Evolutionary conservation across 495 filamentous ascomycete species (phyloP), one percentile per base, ranked within the genome.

Genomic region (Parathielavia appendiculata): DNA sequence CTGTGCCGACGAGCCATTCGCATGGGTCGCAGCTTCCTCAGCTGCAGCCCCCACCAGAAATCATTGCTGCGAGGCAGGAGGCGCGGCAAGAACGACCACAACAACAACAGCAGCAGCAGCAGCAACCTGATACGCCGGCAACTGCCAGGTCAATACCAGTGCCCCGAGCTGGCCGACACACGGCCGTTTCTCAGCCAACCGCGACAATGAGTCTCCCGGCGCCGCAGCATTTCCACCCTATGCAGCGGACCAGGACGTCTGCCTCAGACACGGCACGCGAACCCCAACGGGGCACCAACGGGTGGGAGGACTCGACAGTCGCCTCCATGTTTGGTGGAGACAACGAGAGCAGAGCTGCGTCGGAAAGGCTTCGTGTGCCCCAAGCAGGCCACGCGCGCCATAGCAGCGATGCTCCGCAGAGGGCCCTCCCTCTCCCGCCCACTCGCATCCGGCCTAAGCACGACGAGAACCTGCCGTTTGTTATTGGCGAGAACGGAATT

Each of bases 271-370:
- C 63, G 32, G 57, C 58, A 14, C 63, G 61, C n/a, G 64, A 63
- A 12, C 8, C 51, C 41, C 57, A 46, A 38, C 51, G 63, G 19
- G 54, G 50, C 55, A 61, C 63, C 51, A 69, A 71, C 48, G 67
- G 66, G 40, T 73, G 71, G 71, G 71, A 73, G 43, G 71, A 73
- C 35, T 73, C 71, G 20, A 70, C 71, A 0, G 64, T 73, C 5
- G 69, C 62, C 16, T 73, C 71, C 58, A 66, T 73, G 62, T 69
- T 72, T 62, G 65, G 60, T 62, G 65, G 60, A 56, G 69, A 70
- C 43, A 57, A 47, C 49, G 65, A 68, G 43, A 62, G 65, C 65
- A 63, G 64, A 43, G 61, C 63, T 44, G 58, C 62, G 32, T 69
- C 67, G 20, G 70, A 69, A 11, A 63, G 62, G 38, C 51, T 60